These are phyloP conservation scores for Plantago ovata DNA, from an alignment of 257 asterid species.

Conservation along the genomic window DNA sequence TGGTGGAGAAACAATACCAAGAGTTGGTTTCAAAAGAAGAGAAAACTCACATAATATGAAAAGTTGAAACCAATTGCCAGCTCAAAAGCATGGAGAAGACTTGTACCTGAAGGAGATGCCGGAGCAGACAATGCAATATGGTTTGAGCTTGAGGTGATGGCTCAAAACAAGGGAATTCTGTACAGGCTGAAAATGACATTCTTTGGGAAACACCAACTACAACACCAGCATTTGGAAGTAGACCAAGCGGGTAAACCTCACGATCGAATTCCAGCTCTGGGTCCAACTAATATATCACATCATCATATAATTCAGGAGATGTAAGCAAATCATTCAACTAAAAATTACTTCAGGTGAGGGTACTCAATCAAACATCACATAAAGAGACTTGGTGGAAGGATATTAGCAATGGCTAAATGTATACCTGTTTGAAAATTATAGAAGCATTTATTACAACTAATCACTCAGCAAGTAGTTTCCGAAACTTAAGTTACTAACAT, in stretches of 20 bases:
- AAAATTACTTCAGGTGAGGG: constrained; percentile 13
- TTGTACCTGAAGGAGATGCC: constrained; percentile 98
- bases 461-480: not conserved
- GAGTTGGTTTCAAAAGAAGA: constrained; percentile 14
- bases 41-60: not conserved
- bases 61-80: constrained; percentile 9
- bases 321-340: constrained; percentile 22
- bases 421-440: constrained; percentile 2
- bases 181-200: constrained; percentile 95
- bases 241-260: constrained; percentile 98
- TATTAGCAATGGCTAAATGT: not conserved
- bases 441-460: no score
- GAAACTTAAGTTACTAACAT: constrained; percentile 6
- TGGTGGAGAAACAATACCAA: not conserved
- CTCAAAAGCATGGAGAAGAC: constrained; percentile 7
- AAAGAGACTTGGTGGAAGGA: constrained; percentile 2
- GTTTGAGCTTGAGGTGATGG: constrained; percentile 99
- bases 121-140: constrained; percentile 90
- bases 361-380: constrained; percentile 15
- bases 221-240: constrained; percentile 94
- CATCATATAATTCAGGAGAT: constrained; percentile 24
- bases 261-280: constrained; percentile 99
- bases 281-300: constrained; percentile 67
- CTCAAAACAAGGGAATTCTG: constrained; percentile 99
- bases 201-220: constrained; percentile 99